Percentiles rank a stretch among this genome's conserved stretches.
These are phyloP conservation scores for Elasticomyces elasticus DNA, from an alignment of 495 filamentous ascomycete species.

Conservation along the genomic window DNA sequence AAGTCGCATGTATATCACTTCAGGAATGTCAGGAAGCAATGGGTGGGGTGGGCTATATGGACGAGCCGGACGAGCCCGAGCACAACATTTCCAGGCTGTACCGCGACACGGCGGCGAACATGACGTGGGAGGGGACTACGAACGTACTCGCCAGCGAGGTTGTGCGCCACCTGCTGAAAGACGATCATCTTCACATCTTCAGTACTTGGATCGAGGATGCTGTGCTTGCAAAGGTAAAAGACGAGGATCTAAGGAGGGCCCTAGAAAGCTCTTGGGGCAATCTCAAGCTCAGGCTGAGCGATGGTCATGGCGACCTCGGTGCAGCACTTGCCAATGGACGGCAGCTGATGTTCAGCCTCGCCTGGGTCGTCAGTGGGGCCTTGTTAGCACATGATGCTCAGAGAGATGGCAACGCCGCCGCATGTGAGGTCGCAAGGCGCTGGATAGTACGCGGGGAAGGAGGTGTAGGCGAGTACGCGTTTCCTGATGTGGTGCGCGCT, in stretches of 20 bases:
- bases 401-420: conserved; percentile 5
- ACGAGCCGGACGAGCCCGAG: conserved; percentile 50
- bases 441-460: conserved; percentile 9
- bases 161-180: conserved; percentile 30
- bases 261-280: neutral
- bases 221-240: neutral
- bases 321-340: conserved; percentile 7
- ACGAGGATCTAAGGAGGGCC: neutral
- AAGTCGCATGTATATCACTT: conserved; percentile 44
- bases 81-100: conserved; percentile 56
- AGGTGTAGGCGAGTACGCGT: conserved; percentile 11
- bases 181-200: conserved; percentile 6
- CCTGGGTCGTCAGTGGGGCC: conserved; percentile 12
- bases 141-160: conserved; percentile 57
- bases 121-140: conserved; percentile 71
- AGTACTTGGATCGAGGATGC: conserved; percentile 5
- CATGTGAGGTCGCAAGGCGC: conserved; percentile 5
- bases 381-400: conserved; percentile 15
- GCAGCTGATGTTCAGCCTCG: conserved; percentile 19
- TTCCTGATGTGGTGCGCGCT: conserved; percentile 5
- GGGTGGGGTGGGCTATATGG: conserved; percentile 65
- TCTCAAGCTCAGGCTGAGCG: neutral
- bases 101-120: conserved; percentile 53
- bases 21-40: conserved; percentile 59
- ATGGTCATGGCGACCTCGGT: neutral